Evolutionary conservation across 2,329 filamentous ascomycete genomes (phyloP), one percentile per base, ranked within the genome.

Genomic region (Neonectria coccinea): DNA sequence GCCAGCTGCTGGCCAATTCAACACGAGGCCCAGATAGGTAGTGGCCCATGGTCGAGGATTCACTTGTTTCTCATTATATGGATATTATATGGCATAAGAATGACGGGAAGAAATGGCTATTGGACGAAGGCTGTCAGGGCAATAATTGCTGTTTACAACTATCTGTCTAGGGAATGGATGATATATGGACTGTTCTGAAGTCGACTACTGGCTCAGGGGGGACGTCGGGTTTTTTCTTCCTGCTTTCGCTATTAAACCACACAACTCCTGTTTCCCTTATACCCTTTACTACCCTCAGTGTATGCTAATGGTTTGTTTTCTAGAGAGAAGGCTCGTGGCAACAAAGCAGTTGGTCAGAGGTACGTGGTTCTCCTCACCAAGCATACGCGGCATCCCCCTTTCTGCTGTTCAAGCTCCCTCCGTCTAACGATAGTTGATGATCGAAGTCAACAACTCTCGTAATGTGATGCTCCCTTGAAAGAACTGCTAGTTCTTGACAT

Each of bases 161-260:
- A 59, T 65, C 62, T 62, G 54, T 27, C 41, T 47, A 44, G 39
- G 57, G 50, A 59, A 60, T 64, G 70, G 59, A 62, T 50, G 62
- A 67, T 52, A 59, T 54, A 69, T 56, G 36, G 42, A 61, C n/a
- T 56, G 54, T 51, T 62, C 5, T 55, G 58, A 59, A 51, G 62
- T 16, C 45, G 12, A 54, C 44, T 62, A 41, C 47, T 51, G 71
- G 72, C 68, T 70, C 64, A 53, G 54, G 58, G 47, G 66, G 68
- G 64, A 59, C 62, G 56, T 50, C 57, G 5, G 64, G 48, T 53
- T 25, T 25, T 25, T 25, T 25, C 3, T 45, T 55, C 45, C 18
- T 56, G 56, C 56, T 41, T 65, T 68, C 60, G 39, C 54, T 72
- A 68, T 65, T 70, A 73, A 69, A 70, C 61, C 54, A 70, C 69